Conservation (phyloP, 176 grass and related monocot species). For the Chloris gayana region DNA sequence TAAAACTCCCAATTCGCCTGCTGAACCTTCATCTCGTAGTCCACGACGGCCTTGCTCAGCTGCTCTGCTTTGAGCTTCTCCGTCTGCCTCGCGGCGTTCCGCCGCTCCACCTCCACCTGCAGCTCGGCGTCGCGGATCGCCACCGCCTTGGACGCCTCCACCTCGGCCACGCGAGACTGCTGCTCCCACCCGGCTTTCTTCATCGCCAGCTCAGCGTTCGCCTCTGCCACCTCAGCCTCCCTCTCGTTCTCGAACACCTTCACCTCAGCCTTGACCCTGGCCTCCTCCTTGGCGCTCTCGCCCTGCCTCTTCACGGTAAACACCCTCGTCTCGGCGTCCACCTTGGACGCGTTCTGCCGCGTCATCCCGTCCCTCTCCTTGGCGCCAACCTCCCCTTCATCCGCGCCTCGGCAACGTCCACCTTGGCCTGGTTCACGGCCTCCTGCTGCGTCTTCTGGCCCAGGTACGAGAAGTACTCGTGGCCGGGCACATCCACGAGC, state of each 20-base stretch:
- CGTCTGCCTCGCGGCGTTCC: conserved; percentile 59
- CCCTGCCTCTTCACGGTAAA: conserved; percentile 56
- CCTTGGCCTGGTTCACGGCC: conserved; percentile 76
- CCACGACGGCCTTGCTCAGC: conserved; percentile 73
- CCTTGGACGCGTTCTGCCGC: conserved; percentile 63
- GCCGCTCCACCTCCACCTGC: conserved; percentile 78
- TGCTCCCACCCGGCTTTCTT: conserved; percentile 78
- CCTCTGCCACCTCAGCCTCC: conserved; percentile 72
- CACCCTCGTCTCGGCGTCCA: conserved; percentile 71
- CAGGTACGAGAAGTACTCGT: conserved; percentile 93
- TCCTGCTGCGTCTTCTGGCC: conserved; percentile 89
- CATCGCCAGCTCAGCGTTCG: conserved; percentile 60
- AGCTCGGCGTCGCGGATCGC: conserved; percentile 82
- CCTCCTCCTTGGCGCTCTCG: conserved; percentile 61
- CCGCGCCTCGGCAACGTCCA: conserved; percentile 68
- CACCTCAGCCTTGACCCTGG: conserved; percentile 60
- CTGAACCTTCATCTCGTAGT: conserved; percentile 87
- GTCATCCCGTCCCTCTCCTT: conserved; percentile 61
- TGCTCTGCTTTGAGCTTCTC: conserved; percentile 92
- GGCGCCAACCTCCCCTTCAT: conserved; percentile 76
- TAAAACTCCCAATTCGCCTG: conserved; percentile 76
- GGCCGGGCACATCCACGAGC: conserved; percentile 66
- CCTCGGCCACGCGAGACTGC: conserved; percentile 58
- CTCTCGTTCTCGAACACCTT: conserved; percentile 70
- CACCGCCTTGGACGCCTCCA: conserved; percentile 77